Evolutionary conservation across 495 filamentous ascomycete species (phyloP).

Genomic region (Penicillium flavigenum): DNA sequence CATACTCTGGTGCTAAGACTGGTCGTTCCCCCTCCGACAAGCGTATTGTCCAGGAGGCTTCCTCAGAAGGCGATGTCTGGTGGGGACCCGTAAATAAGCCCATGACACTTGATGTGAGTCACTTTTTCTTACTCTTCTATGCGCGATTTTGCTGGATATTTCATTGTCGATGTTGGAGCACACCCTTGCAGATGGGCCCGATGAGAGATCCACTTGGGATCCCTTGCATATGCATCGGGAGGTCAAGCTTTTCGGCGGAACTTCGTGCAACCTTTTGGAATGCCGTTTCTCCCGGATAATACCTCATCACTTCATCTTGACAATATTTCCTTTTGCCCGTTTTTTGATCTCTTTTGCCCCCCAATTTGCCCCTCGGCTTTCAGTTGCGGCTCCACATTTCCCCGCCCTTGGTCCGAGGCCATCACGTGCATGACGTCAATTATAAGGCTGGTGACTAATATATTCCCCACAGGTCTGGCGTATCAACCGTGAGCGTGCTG

Average conservation of each 20-base stretch:
- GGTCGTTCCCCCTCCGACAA: slow-evolving; percentile 96
- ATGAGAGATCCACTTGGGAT: slow-evolving; percentile 22
- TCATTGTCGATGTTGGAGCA: slow-evolving; percentile 11
- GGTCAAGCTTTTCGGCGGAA: slow-evolving; percentile 41
- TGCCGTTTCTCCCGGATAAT: slow-evolving; percentile 6
- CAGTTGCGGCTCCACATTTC: slow-evolving; percentile 10
- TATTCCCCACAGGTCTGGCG: slow-evolving; percentile 77
- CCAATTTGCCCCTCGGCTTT: slow-evolving; percentile 17
- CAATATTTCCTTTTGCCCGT: neutral
- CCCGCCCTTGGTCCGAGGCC: slow-evolving; percentile 21
- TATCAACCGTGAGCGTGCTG: slow-evolving; percentile 97
- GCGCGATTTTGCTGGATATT: slow-evolving; percentile 27
- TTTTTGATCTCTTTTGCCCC: slow-evolving; percentile 9
- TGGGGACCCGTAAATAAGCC: slow-evolving; percentile 99
- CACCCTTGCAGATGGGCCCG: slow-evolving; percentile 35
- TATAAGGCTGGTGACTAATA: slow-evolving; percentile 16
- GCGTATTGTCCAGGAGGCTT: slow-evolving; percentile 88
- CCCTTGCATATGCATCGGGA: slow-evolving; percentile 30
- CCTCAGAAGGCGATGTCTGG: slow-evolving; percentile 91
- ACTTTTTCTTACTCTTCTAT: slow-evolving; percentile 10
- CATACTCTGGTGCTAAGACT: slow-evolving; percentile 97
- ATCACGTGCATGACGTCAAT: slow-evolving; percentile 43
- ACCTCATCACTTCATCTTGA: neutral
- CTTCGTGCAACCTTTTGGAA: slow-evolving; percentile 9
- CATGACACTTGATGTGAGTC: slow-evolving; percentile 94